Conservation (phyloP, 2,329 filamentous ascomycete species). For the Colletotrichum ledebouriae region DNA sequence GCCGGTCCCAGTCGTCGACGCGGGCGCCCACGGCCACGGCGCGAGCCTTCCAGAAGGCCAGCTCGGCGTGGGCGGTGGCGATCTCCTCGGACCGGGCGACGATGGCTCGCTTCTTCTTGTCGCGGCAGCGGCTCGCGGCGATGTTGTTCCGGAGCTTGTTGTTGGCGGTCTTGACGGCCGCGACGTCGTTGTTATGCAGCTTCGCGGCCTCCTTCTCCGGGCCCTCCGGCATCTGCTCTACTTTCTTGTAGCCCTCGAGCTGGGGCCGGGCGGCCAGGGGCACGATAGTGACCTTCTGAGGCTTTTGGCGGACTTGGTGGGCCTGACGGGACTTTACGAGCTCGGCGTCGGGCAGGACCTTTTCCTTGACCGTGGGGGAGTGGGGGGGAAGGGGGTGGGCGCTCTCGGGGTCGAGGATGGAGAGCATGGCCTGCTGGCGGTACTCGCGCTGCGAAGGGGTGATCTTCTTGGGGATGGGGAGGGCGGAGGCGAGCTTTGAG, state of each 20-base stretch:
- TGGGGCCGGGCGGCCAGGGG: not conserved
- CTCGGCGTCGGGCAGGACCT: not conserved
- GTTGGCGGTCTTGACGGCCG: slow-evolving; percentile 44
- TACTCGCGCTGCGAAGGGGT: slow-evolving; percentile 36
- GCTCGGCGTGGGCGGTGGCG: slow-evolving; percentile 43
- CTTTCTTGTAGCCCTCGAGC: slow-evolving; percentile 42
- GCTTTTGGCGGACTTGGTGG: not conserved
- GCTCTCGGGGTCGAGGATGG: slow-evolving; percentile 45
- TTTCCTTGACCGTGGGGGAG: slow-evolving; percentile 20
- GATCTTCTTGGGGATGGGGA: slow-evolving; percentile 44
- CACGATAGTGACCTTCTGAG: not conserved
- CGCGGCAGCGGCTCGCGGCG: slow-evolving; percentile 54
- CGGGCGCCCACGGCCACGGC: slow-evolving; percentile 46
- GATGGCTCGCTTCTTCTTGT: slow-evolving; percentile 29
- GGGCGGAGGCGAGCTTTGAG: slow-evolving; percentile 43
- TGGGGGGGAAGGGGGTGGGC: slow-evolving; percentile 49
- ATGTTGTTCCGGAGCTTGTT: slow-evolving; percentile 54
- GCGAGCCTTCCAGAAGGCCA: slow-evolving; percentile 44
- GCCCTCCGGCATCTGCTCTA: slow-evolving; percentile 34
- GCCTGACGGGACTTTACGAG: not conserved
- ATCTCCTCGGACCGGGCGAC: slow-evolving; percentile 48
- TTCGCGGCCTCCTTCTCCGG: slow-evolving; percentile 38
- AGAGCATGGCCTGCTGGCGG: slow-evolving; percentile 44
- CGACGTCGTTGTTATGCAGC: slow-evolving; percentile 47
- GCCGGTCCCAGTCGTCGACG: slow-evolving; percentile 43